Percentiles rank a stretch among this genome's conserved stretches.
Conservation (phyloP, 31 red algal species). For the Bonnemaisonia californica region DNA sequence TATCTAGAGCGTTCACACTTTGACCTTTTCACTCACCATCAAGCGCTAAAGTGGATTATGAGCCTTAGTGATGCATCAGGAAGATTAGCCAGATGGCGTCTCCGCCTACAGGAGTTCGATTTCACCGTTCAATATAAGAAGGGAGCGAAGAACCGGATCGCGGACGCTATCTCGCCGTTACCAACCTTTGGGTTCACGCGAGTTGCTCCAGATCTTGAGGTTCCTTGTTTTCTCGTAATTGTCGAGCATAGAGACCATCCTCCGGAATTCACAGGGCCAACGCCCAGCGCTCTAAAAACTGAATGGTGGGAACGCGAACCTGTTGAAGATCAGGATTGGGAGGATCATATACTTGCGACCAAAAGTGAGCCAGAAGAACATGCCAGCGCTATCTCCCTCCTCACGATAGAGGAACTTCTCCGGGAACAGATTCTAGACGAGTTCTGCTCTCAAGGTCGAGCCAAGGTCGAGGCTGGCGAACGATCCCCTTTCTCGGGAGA, state of each 20-base stretch:
- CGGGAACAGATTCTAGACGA: neutral
- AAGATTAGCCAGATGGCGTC: constrained; percentile 27
- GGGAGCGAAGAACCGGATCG: constrained; percentile 11
- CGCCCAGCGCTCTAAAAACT: no score
- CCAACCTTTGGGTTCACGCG: neutral
- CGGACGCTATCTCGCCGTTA: constrained; percentile 24
- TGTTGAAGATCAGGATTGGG: neutral
- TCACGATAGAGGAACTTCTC: constrained; percentile 1
- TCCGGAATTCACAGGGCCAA: no score
- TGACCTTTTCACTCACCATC: constrained; percentile 39
- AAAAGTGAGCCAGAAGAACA: neutral
- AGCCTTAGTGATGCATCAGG: constrained; percentile 6
- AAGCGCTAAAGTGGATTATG: constrained; percentile 50
- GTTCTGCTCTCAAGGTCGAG: neutral
- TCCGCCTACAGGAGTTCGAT: constrained; percentile 22
- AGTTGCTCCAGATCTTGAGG: neutral
- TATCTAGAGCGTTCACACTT: constrained; percentile 33
- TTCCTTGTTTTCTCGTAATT: constrained; percentile 17
- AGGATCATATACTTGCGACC: neutral
- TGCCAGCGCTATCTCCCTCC: neutral
- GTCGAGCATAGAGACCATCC: no score
- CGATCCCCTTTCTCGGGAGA: neutral
- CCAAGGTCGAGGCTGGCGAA: neutral
- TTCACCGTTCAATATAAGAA: constrained; percentile 7
- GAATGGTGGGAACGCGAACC: neutral